Evolutionary conservation across 2,329 filamentous ascomycete genomes (phyloP), one percentile per base, ranked within the genome.

Genomic region (Diaporthe nobilis): DNA sequence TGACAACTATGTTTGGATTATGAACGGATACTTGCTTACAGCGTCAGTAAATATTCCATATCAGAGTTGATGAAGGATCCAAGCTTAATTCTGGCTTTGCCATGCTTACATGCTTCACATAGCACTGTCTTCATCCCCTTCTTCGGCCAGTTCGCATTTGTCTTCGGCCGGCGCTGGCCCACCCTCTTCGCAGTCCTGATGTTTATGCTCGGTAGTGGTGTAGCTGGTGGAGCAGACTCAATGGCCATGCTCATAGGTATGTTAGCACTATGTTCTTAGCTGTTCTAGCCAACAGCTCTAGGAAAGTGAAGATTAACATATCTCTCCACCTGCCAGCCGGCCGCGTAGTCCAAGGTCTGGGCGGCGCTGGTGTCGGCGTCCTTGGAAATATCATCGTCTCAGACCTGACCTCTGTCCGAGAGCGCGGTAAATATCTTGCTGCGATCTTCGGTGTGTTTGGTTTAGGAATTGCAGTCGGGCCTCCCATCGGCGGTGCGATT

Each of bases 121-220:
- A 79, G 79, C 34, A 75, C 78, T 10, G 85, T 85, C 2, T 82
- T 89, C 3, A 87, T 87, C 49, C 89, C 89, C 0, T 77, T 89
- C 0, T 88, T 86, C 58, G 88, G 87, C 1, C 88, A 90, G 77
- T 77, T 89, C 0, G 84, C 85, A 5, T 85, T 90, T 67, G 83
- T 90, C 22, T 91, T 87, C 76, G 89, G 90, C 0, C 83, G 89
- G 0, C 84, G 87, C 42, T 85, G 82, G 63, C 79, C 85, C 31
- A 82, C 83, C 25, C 80, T 89, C 0, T 67, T 80, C 20, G 81
- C 86, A 3, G 84, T 90, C 3, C 81, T 81, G 22, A 77, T 89
- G 1, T 91, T 90, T 74, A 84, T 83, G 0, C 77, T 91, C 0
- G 90, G 90, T 0, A 90, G 88, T 73, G 87, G 85, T 0, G 83